phyloP scores from a whole-genome alignment of 495 filamentous ascomycete species.

The Parachaetomium inaequale region DNA sequence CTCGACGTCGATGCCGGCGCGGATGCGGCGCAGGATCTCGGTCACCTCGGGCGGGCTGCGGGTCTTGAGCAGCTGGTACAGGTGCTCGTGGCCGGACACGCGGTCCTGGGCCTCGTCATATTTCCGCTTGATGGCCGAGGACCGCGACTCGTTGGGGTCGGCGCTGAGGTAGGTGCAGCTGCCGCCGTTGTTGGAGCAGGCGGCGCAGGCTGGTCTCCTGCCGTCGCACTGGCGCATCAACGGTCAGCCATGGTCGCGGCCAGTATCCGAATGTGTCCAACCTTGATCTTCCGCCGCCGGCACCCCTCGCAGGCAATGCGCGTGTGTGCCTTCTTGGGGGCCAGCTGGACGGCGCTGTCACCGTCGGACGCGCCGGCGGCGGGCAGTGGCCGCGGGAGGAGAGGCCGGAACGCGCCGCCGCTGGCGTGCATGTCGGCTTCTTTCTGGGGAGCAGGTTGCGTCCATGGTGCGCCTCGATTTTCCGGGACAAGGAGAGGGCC shows the following conservation, averaged over 20 bases:
- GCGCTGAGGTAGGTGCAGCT: conserved; percentile 34
- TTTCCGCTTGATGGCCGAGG: conserved; percentile 39
- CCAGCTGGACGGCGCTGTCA: not conserved
- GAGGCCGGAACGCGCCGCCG: not conserved
- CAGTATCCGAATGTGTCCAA: not conserved
- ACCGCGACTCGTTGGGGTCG: conserved; percentile 33
- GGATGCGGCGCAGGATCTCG: conserved; percentile 36
- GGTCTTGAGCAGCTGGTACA: conserved; percentile 31
- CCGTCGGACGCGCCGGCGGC: too few species aligned
- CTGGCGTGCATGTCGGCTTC: not conserved
- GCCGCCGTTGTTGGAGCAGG: conserved; percentile 27
- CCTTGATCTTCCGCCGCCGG: not conserved
- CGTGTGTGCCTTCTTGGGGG: not conserved
- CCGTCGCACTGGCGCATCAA: conserved; percentile 31
- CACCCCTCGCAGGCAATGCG: not conserved
- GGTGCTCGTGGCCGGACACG: conserved; percentile 31
- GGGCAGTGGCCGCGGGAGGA: not conserved
- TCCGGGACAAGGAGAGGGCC: too few species aligned
- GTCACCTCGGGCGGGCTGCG: conserved; percentile 27
- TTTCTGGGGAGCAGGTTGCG: not conserved
- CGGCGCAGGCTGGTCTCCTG: conserved; percentile 31
- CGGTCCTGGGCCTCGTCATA: conserved; percentile 32
- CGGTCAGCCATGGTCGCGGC: too few species aligned
- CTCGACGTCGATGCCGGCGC: conserved; percentile 30
- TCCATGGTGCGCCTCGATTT: not conserved